These are phyloP conservation scores for Starmerella asiatica DNA, from an alignment of 805 yeast genomes.

Conservation along the genomic window DNA sequence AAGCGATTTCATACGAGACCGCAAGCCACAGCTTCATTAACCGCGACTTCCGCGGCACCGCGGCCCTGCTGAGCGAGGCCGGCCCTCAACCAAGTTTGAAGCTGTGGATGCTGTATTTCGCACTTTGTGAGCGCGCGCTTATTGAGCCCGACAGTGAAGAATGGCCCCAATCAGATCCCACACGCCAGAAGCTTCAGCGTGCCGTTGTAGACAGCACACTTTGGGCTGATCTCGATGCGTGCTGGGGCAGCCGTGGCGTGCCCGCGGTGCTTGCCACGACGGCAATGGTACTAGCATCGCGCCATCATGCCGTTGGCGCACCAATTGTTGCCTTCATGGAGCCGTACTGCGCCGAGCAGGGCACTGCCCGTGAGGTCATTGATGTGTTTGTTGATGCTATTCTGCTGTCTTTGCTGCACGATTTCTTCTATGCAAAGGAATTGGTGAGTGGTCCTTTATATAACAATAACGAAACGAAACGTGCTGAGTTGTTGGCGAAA, in stretches of 20 bases:
- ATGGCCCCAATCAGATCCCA: slow-evolving; percentile 9
- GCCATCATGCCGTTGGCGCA: slow-evolving; percentile 8
- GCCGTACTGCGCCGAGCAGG: slow-evolving; percentile 1
- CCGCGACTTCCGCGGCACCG: slow-evolving; percentile 10
- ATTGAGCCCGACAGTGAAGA: slow-evolving; percentile 8
- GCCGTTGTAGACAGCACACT: slow-evolving; percentile 1
- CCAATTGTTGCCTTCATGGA: slow-evolving; percentile 11
- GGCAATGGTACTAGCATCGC: slow-evolving; percentile 5
- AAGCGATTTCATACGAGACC: no score
- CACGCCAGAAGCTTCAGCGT: slow-evolving; percentile 6
- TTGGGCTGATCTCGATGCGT: slow-evolving; percentile 3
- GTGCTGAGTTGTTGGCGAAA: background rate
- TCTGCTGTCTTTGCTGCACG: slow-evolving; percentile 8
- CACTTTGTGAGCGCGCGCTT: slow-evolving; percentile 15
- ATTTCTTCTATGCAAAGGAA: slow-evolving; percentile 14
- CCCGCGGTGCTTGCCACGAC: slow-evolving; percentile 9
- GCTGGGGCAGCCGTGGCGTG: slow-evolving; percentile 4
- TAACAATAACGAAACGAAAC: background rate
- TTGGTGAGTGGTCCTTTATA: slow-evolving; percentile 1
- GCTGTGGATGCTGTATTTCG: slow-evolving; percentile 13
- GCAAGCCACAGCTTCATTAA: slow-evolving; percentile 12
- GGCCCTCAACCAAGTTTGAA: slow-evolving; percentile 2
- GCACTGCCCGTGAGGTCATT: background rate
- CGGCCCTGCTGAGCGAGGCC: background rate
- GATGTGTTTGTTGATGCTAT: slow-evolving; percentile 5